Percentiles rank a stretch among this genome's conserved stretches.
phyloP scores from a whole-genome alignment of 805 yeast genomes.

The Candida manassasensis region DNA sequence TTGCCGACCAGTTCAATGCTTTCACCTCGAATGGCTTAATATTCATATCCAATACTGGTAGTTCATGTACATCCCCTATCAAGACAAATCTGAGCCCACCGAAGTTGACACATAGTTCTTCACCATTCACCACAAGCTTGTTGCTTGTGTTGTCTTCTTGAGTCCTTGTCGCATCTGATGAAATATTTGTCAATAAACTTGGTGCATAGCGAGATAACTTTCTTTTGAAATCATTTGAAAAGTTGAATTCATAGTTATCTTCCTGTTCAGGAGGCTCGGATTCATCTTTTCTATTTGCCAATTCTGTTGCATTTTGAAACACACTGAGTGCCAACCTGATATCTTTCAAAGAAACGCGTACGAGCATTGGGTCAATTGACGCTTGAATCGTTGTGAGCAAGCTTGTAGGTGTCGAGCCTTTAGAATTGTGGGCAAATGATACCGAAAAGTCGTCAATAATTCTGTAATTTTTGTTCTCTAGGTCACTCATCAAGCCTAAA shows the following conservation, averaged over 20 bases:
- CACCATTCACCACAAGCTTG: conserved; percentile 56
- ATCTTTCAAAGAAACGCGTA: conserved; percentile 84
- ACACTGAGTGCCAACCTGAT: conserved; percentile 74
- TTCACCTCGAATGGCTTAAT: conserved; percentile 62
- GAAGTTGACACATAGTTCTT: conserved; percentile 57
- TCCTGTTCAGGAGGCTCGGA: conserved; percentile 9
- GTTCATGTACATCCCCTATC: conserved; percentile 86
- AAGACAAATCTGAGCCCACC: conserved; percentile 78
- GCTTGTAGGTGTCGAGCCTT: conserved; percentile 57
- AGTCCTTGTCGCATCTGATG: conserved; percentile 23
- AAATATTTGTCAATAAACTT: conserved; percentile 50
- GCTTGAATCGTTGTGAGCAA: conserved; percentile 61
- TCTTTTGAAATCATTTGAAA: conserved; percentile 61
- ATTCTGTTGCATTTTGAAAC: conserved; percentile 62
- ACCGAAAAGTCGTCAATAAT: conserved; percentile 87
- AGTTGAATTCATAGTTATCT: conserved; percentile 28
- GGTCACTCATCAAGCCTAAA: conserved; percentile 66
- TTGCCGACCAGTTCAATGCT: conserved; percentile 84
- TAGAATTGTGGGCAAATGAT: conserved; percentile 64
- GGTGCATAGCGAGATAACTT: conserved; percentile 65
- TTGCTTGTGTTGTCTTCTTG: conserved; percentile 17
- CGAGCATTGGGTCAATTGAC: conserved; percentile 71
- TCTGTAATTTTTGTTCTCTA: conserved; percentile 59
- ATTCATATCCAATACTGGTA: conserved; percentile 78
- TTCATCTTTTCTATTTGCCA: conserved; percentile 32